Percentiles rank a stretch among this genome's conserved stretches.
Evolutionary conservation across 1,284 basidiomycete species (phyloP).

Genomic region (Wallemia hederae): DNA sequence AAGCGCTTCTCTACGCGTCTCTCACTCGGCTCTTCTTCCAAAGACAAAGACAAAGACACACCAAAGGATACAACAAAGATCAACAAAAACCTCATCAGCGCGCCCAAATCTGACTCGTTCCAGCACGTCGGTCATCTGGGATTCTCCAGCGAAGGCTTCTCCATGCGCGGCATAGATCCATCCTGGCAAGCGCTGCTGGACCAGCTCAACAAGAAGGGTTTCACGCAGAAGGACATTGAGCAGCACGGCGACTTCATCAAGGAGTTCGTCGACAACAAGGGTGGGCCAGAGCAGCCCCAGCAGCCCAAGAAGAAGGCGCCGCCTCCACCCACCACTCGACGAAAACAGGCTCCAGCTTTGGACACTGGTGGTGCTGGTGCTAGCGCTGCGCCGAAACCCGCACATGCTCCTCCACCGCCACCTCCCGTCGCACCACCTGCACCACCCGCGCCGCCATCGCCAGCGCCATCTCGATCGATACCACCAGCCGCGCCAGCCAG

Average conservation of each 20-base stretch:
- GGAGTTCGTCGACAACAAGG: constrained; percentile 37
- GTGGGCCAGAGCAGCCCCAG: constrained; percentile 16
- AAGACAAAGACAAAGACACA: neutral
- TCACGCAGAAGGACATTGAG: constrained; percentile 31
- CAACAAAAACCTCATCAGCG: neutral
- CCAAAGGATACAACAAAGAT: neutral
- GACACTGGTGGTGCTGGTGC: constrained; percentile 10
- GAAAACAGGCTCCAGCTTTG: constrained; percentile 8
- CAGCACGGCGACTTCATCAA: constrained; percentile 73
- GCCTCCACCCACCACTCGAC: constrained; percentile 20
- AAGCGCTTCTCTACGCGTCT: neutral
- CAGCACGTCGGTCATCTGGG: constrained; percentile 87
- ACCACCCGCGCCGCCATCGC: constrained; percentile 14
- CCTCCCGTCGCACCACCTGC: constrained; percentile 17
- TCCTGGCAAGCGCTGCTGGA: constrained; percentile 59
- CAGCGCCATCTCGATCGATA: constrained; percentile 16
- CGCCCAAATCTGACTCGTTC: constrained; percentile 29
- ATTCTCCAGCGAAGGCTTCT: constrained; percentile 65
- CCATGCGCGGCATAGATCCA: constrained; percentile 62
- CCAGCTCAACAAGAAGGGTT: constrained; percentile 37
- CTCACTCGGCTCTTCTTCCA: neutral
- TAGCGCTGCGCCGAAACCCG: constrained; percentile 5
- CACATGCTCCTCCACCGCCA: constrained; percentile 15
- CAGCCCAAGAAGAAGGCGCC: constrained; percentile 21
- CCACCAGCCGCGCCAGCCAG: constrained; percentile 15